phyloP scores from a whole-genome alignment of 2,329 filamentous ascomycete genomes.

The Verticillium albo-atrum region DNA sequence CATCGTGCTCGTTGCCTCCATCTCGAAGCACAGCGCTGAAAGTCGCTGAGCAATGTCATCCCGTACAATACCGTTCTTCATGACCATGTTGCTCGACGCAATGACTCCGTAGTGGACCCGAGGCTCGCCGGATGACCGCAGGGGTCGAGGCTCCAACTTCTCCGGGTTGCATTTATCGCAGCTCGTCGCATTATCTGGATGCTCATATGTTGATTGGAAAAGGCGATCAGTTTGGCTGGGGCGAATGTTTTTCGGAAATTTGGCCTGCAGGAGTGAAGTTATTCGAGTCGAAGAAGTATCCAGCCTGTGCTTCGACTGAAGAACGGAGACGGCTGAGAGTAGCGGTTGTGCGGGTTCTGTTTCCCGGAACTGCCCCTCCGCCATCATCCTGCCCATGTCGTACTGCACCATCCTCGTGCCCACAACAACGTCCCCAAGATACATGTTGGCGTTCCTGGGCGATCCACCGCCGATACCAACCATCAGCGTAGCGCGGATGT shows the following conservation, averaged over 20 bases:
- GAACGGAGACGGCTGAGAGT: not conserved
- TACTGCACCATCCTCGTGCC: conserved; percentile 13
- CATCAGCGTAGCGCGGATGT: conserved; percentile 9
- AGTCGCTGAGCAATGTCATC: conserved; percentile 17
- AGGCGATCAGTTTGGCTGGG: not conserved
- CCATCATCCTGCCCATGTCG: conserved; percentile 12
- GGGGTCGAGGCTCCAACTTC: not conserved
- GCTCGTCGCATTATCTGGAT: not conserved
- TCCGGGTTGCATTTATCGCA: conserved; percentile 2
- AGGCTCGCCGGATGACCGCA: not conserved
- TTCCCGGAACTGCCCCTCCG: conserved; percentile 1
- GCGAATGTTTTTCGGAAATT: not conserved
- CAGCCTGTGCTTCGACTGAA: conserved; percentile 6
- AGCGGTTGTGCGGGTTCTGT: not conserved
- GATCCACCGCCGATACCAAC: conserved; percentile 23
- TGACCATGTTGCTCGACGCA: conserved; percentile 25
- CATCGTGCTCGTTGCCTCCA: conserved; percentile 18
- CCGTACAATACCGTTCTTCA: conserved; percentile 22
- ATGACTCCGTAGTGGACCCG: conserved; percentile 13
- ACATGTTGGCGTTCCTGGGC: conserved; percentile 10
- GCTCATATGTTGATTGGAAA: not conserved
- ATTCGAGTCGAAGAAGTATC: not conserved
- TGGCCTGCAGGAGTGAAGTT: not conserved
- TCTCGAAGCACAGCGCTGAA: conserved; percentile 16
- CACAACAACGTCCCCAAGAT: conserved; percentile 15